A percentile compares a stretch with the other conserved stretches of the same genome.
phyloP scores from a whole-genome alignment of 1,284 basidiomycete genomes.

The Phylloporus gajari region DNA sequence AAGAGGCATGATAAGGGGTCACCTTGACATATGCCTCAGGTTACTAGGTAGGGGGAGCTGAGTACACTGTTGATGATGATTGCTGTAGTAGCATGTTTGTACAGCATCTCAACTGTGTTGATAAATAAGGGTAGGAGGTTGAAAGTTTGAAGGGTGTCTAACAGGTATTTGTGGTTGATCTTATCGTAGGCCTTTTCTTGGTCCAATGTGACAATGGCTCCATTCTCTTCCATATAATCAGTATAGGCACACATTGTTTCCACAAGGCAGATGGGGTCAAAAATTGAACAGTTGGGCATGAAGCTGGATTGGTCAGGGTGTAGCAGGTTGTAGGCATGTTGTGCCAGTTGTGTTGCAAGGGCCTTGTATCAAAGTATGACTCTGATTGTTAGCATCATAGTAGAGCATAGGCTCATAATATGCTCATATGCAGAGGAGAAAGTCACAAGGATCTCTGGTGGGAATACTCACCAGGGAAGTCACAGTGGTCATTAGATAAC shows the following conservation, averaged over 20 bases:
- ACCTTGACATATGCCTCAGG: constrained; percentile 50
- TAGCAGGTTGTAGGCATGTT: background rate
- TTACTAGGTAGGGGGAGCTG: constrained; percentile 41
- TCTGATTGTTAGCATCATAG: too few species aligned
- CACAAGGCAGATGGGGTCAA: constrained; percentile 9
- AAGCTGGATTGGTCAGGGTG: constrained; percentile 25
- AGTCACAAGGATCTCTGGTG: too few species aligned
- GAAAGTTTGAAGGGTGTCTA: background rate
- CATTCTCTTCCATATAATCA: constrained; percentile 16
- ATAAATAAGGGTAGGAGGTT: constrained; percentile 20
- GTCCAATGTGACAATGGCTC: constrained; percentile 8
- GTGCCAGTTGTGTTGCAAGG: background rate
- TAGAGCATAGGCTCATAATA: too few species aligned
- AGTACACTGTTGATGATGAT: constrained; percentile 44
- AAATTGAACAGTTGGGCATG: background rate
- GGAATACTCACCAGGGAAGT: too few species aligned
- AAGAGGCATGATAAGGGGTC: constrained; percentile 54
- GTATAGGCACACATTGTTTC: constrained; percentile 13
- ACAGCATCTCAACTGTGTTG: constrained; percentile 48
- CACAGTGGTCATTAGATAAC: too few species aligned
- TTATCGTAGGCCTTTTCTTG: constrained; percentile 32
- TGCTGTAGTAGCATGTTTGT: constrained; percentile 33
- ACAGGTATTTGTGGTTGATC: constrained; percentile 19
- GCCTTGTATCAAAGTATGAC: too few species aligned
- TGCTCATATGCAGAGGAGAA: too few species aligned